A percentile compares a stretch with the other conserved stretches of the same genome.
Conservation (phyloP, 306 rosid genomes). For the Trichosanthes truncata region DNA sequence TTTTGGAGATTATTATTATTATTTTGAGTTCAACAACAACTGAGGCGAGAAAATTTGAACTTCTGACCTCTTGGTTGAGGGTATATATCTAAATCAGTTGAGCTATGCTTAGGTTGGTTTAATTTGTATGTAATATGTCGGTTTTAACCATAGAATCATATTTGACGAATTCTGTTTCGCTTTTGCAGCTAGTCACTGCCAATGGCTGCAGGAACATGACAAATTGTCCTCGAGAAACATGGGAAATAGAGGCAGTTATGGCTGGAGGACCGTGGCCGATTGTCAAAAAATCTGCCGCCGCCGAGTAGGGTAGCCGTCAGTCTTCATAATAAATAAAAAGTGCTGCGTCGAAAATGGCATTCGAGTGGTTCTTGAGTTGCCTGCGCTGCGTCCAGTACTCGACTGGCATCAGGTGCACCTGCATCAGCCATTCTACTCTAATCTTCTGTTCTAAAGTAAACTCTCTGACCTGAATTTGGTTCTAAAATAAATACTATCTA, state of each 20-base stretch:
- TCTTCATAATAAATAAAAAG: neutral
- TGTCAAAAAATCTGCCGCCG: slow-evolving; percentile 15
- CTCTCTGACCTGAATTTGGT: neutral
- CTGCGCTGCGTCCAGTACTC: neutral
- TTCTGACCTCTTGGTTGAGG: too few relatives aligned
- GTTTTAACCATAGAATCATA: neutral
- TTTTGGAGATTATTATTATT: too few relatives aligned
- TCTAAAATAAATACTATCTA: neutral
- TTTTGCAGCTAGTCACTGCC: slow-evolving; percentile 52
- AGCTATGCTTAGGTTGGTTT: too few relatives aligned
- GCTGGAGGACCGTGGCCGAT: slow-evolving; percentile 74
- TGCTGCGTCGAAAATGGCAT: neutral
- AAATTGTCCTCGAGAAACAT: slow-evolving; percentile 53
- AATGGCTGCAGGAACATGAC: slow-evolving; percentile 74
- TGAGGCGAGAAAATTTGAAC: too few relatives aligned
- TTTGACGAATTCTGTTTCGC: neutral
- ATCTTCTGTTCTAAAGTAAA: neutral
- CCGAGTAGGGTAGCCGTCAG: neutral
- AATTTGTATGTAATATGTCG: too few relatives aligned
- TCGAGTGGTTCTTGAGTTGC: neutral
- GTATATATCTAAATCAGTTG: too few relatives aligned
- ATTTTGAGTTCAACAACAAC: too few relatives aligned
- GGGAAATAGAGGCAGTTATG: slow-evolving; percentile 84
- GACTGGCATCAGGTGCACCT: neutral
- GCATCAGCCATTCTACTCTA: neutral